Conservation (phyloP, 129 eudicot species). For the Flaveria sonorensis region DNA sequence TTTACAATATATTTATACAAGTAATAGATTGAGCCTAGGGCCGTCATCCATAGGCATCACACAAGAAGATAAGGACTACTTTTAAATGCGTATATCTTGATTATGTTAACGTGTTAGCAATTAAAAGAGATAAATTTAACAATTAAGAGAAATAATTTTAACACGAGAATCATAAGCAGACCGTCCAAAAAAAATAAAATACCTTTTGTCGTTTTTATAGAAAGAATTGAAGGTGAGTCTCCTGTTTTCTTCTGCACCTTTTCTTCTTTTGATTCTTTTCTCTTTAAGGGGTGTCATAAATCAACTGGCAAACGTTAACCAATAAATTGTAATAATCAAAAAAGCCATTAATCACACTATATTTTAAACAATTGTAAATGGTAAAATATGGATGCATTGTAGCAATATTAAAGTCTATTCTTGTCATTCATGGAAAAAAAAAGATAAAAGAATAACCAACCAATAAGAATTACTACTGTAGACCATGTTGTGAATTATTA, state of each 20-base stretch:
- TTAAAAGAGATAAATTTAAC: not conserved
- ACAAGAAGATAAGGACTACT: not conserved
- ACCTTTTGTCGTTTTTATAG: too few species aligned
- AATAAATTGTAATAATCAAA: not conserved
- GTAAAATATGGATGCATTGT: not conserved
- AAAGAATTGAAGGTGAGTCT: not conserved
- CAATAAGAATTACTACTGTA: too few species aligned
- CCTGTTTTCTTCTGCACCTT: not conserved
- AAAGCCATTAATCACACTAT: not conserved
- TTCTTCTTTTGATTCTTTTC: slow-evolving; percentile 4
- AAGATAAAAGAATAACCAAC: too few species aligned
- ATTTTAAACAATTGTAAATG: not conserved
- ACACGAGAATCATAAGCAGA: slow-evolving; percentile 3
- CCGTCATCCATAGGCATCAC: not conserved
- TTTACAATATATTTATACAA: not conserved
- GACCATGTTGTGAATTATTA: too few species aligned
- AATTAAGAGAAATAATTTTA: not conserved
- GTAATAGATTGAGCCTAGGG: not conserved
- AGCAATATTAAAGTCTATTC: not conserved
- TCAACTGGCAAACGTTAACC: not conserved
- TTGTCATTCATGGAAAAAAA: not conserved
- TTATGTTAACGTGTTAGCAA: not conserved
- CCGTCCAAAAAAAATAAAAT: not conserved
- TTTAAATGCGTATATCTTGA: slow-evolving; percentile 5
- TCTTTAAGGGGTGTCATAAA: not conserved